Base-by-base conservation (phyloP, 2,329 filamentous ascomycete species). In the Sporothrix protearum region DNA sequence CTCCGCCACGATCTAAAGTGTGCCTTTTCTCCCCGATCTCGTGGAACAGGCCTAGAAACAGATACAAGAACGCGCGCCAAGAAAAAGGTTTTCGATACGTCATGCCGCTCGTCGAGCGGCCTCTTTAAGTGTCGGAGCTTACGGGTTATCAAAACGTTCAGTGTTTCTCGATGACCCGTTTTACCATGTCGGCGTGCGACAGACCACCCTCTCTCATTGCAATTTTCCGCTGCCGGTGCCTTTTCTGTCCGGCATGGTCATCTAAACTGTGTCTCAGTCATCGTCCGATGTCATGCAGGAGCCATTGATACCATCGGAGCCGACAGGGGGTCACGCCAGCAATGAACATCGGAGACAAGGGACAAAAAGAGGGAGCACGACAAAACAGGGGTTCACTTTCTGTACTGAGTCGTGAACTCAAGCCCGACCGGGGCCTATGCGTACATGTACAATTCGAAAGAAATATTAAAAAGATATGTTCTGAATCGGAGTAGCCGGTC, bases 121-220 rank as follows among this genome's bases (percentile, higher is more conserved):
- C 59, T 45, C 36, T 5, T 36, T 7, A 45, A 28, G 2, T 14
- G n/a, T 25, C 36, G 22, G 16, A 22, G 5, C 16, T n/a, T 42
- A 14, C 22, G 3, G 22, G 14, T 25, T 14, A 28, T 16, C 6
- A n/a, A 49, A 47, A 66, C 6, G 28, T 49, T 28, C 25, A 49
- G 16, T 39, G 25, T 36, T 30, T 47, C 64, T 68, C 30, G 14
- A 14, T 68, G 64, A 3, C 19, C 28, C 19, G 4, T 47, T 68
- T 16, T 53, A 51, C 22, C 16, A 51, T 53, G 25, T 33, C 28
- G 16, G 12, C 42, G 9, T n/a, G 14, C 22, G 12, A 42, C 63
- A 49, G 42, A 66, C 49, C 63, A 22, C 16, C 63, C 25, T 66
- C 42, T 68, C 53, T 68, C 64, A 68, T 42, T 63, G 36, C 36